These are phyloP conservation scores for Plantago lanceolata DNA, from an alignment of 305 asterid species.

Conservation along the genomic window DNA sequence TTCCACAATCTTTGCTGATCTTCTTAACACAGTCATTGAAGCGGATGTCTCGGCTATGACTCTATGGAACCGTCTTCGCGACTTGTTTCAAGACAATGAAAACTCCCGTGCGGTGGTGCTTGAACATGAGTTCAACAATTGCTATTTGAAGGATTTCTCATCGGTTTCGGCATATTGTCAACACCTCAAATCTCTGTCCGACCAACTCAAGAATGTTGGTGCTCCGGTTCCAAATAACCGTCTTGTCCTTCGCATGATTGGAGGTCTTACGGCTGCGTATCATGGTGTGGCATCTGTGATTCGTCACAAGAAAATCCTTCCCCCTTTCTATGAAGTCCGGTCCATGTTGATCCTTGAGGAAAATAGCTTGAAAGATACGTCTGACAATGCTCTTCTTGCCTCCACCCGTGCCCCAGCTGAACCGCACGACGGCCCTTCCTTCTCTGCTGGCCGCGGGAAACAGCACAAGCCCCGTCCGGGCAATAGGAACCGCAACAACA, in stretches of 20 bases:
- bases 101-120: background rate
- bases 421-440: background rate
- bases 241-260: background rate
- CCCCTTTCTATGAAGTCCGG: slow-evolving; percentile 10
- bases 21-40: background rate
- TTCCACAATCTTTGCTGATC: background rate
- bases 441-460: no score
- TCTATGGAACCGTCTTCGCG: background rate
- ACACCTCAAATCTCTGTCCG: background rate
- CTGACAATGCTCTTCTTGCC: background rate
- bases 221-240: background rate
- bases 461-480: no score
- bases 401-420: background rate
- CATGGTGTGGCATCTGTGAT: slow-evolving; percentile 14
- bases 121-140: background rate
- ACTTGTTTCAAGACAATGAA: background rate
- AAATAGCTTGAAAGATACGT: background rate
- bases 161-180: background rate
- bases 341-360: background rate
- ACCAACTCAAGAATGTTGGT: background rate
- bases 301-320: slow-evolving; percentile 2
- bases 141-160: background rate
- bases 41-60: background rate
- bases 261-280: background rate
- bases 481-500: no score